phyloP scores from a whole-genome alignment of 768 basidiomycete species.

The Agaricus sinodeliciosus region DNA sequence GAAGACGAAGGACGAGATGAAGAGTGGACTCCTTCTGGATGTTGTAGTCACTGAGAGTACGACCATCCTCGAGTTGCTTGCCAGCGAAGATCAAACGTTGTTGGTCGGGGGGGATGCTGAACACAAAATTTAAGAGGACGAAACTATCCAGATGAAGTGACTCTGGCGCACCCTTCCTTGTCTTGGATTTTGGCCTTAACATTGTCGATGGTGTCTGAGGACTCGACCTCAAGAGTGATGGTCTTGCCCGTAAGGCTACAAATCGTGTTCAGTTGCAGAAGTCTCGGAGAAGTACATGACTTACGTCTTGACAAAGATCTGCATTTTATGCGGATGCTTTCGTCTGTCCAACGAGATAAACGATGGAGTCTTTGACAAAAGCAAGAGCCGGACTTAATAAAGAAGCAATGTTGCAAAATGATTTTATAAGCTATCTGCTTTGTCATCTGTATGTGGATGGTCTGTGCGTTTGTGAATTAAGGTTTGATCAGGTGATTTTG shows the following conservation, averaged over 20 bases:
- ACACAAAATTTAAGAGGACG: background rate
- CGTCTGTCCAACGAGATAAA: constrained; percentile 86
- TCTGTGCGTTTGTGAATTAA: constrained; percentile 30
- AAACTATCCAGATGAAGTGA: background rate
- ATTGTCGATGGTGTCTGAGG: constrained; percentile 96
- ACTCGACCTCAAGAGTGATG: constrained; percentile 97
- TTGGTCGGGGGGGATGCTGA: constrained; percentile 86
- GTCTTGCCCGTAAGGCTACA: constrained; percentile 96
- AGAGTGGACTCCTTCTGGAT: constrained; percentile 99
- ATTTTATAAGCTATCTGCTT: constrained; percentile 23
- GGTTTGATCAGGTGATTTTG: constrained; percentile 18
- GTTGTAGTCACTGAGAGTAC: constrained; percentile 92
- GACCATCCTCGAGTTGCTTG: constrained; percentile 98
- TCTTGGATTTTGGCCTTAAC: constrained; percentile 97
- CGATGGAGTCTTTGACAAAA: constrained; percentile 94
- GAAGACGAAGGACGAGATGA: constrained; percentile 93
- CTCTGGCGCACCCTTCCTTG: constrained; percentile 76
- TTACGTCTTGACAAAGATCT: constrained; percentile 97
- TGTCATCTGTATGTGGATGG: constrained; percentile 35
- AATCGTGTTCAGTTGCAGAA: constrained; percentile 5
- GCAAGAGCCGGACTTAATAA: constrained; percentile 43
- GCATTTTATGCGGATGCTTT: constrained; percentile 75
- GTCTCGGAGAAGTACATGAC: constrained; percentile 21
- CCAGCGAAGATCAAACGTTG: constrained; percentile 99
- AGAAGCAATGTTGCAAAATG: constrained; percentile 14